Evolutionary conservation across 768 basidiomycete species (phyloP), one percentile per base, ranked within the genome.

Genomic region (Coprinopsis marcescibilis): DNA sequence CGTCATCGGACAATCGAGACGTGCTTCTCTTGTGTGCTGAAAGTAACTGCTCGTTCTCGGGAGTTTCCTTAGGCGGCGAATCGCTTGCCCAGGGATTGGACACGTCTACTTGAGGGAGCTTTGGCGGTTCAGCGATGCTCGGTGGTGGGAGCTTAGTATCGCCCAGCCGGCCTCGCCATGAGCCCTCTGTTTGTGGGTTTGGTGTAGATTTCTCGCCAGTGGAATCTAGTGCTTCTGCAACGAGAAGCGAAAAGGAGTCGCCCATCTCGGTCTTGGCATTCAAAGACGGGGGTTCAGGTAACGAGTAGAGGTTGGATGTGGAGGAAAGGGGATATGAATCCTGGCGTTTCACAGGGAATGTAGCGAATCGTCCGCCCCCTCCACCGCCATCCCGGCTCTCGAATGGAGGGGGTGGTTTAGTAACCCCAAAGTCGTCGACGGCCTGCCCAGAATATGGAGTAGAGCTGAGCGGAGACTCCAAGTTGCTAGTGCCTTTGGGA

Each of bases 331-430:
- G 40, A 46, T 52, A 59, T 29, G 50, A 51, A 5, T 46, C 51
- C 29, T 54, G 59, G 41, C 60, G 55, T 46, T 77, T 72, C 14
- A 75, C 71, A 0, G 83, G 85, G 63, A 86, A 78, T 1, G 86
- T 88, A 20, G 81, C 80, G 55, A 85, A 87, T 13, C 79, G 71
- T 0, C 74, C 41, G 1, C 73, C 74, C 8, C 55, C 53, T 23
- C 57, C 56, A 23, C 52, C 19, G 6, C 45, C 33, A 15, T 29
- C 32, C 14, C 35, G 37, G n/a, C 41, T 39, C 20, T 49, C 48
- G 17, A 49, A 21, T 1, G 48, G 41, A 4, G 34, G 3, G 21
- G 5, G 54, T n/a, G 46, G 46, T 14, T 54, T 44, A 23, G 59
- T 62, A n/a, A 67, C 55, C 15, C 68, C 73, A 45, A 73, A 71